Conservation (phyloP, 2,329 filamentous ascomycete species). For the Macrophomina tecta region DNA sequence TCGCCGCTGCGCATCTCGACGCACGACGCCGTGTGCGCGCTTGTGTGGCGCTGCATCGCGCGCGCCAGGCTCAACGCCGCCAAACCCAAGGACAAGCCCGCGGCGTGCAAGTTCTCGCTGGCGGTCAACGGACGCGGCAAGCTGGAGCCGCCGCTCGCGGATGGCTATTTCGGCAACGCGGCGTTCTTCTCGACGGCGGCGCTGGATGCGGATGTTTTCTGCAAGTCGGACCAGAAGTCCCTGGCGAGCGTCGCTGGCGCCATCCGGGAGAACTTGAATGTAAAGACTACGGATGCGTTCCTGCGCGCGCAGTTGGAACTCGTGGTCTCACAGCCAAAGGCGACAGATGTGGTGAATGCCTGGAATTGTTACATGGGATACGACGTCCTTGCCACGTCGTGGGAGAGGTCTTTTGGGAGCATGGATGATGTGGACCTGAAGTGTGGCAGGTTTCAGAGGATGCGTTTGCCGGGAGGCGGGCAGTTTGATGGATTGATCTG, state of each 20-base stretch:
- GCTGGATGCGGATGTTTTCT: not conserved
- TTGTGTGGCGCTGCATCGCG: conserved; percentile 1
- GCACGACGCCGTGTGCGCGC: conserved; percentile 9
- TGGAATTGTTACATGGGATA: not conserved
- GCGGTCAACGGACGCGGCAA: conserved; percentile 7
- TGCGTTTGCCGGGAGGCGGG: not conserved
- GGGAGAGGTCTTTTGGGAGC: conserved; percentile 4
- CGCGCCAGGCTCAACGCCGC: not conserved
- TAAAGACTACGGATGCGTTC: not conserved
- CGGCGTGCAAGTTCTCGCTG: conserved; percentile 4
- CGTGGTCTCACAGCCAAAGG: not conserved
- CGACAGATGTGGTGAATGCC: conserved; percentile 1
- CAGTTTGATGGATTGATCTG: conserved; percentile 10
- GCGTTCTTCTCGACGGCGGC: not conserved
- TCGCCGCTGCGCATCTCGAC: not conserved
- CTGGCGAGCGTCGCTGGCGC: not conserved
- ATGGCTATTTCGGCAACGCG: not conserved
- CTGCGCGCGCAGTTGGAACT: conserved; percentile 9
- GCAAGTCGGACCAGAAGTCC: not conserved
- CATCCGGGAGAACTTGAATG: not conserved
- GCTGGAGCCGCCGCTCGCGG: not conserved
- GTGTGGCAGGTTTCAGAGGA: not conserved
- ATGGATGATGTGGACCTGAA: not conserved
- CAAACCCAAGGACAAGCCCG: not conserved
- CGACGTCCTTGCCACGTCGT: conserved; percentile 1